These are phyloP conservation scores for Persicaria tinctoria DNA, from an alignment of 148 eudicot species.

Conservation along the genomic window DNA sequence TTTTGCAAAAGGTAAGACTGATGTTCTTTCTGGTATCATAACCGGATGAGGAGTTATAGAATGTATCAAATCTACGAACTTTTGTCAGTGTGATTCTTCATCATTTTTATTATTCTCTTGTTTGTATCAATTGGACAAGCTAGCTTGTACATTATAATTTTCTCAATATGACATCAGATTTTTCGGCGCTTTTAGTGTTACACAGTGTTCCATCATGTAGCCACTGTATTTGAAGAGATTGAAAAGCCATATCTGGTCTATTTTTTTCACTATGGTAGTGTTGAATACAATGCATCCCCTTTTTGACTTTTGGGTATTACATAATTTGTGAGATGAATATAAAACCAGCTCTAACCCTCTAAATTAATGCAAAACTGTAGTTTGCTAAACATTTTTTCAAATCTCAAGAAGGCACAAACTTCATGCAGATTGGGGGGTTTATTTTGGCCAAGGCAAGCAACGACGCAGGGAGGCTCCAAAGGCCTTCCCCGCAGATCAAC, in stretches of 20 bases:
- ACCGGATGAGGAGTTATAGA: conserved; percentile 32
- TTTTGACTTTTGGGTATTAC: not conserved
- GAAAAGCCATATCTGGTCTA: not conserved
- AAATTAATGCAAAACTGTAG: conserved; percentile 7
- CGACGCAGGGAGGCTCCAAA: conserved; percentile 66
- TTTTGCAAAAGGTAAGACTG: conserved; percentile 87
- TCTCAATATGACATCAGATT: not conserved
- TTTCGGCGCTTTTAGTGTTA: not conserved
- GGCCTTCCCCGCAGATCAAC: conserved; percentile 74
- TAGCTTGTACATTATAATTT: conserved; percentile 1
- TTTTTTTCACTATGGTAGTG: conserved; percentile 1
- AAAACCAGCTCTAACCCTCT: conserved; percentile 2
- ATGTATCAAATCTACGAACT: conserved; percentile 4
- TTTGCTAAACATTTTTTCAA: not conserved
- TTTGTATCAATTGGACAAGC: not conserved
- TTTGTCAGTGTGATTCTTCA: not conserved
- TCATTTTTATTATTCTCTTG: not conserved
- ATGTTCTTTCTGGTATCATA: conserved; percentile 83
- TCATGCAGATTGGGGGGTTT: conserved; percentile 73
- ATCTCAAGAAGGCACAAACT: conserved; percentile 27
- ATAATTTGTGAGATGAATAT: not conserved
- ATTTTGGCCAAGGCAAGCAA: conserved; percentile 54
- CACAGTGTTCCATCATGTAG: not conserved
- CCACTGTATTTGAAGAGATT: not conserved
- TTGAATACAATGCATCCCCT: not conserved